Base-by-base conservation (phyloP, 2,329 filamentous ascomycete genomes). In the Cercospora zeae-maydis region DNA sequence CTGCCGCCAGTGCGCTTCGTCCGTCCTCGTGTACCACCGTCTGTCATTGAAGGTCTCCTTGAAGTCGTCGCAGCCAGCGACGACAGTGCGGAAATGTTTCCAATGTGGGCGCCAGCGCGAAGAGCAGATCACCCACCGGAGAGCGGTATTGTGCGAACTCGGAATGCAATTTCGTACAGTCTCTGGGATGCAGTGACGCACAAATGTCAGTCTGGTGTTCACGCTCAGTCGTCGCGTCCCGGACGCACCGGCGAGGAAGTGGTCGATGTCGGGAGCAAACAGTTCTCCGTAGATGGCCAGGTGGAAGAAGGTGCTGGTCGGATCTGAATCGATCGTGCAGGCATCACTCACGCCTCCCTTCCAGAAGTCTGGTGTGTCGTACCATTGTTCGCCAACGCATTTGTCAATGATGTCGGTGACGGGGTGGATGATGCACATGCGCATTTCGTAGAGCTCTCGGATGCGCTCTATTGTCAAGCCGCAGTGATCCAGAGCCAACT, bases 211-310 rank as follows among this genome's bases (percentile, higher is more conserved):
- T 8, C 74, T 62, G 0, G 70, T 72, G 9, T 68, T 63, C 1
- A 72, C 37, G n/a, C 59, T 61, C 31, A 71, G 58, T 24, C 42
- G 61, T 16, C 61, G n/a, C n/a, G n/a, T 54, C 14, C 27, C 30
- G 13, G 24, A 10, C 10, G 10, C 9, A 3, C 49, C 39, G 31
- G 67, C 60, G 16, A 75, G 53, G 30, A 71, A 66, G 1, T 63
- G 55, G 1, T 71, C 66, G 55, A 75, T 63, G 8, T 70, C 69
- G 1, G 63, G 61, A 1, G 61, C 69, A 51, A 76, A 75, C 10
- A 76, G 63, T 39, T 73, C 73, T 4, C 74, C 73, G 34, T 76
- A 75, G 36, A 73, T 75, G 7, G 72, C 63, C 9, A 75, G 66
- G 54, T 75, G 72, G 61, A 75, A 73, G 8, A 75, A 55, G 1